phyloP scores from a whole-genome alignment of 192 early-diverging fungal species.

The Funneliformis geosporum region DNA sequence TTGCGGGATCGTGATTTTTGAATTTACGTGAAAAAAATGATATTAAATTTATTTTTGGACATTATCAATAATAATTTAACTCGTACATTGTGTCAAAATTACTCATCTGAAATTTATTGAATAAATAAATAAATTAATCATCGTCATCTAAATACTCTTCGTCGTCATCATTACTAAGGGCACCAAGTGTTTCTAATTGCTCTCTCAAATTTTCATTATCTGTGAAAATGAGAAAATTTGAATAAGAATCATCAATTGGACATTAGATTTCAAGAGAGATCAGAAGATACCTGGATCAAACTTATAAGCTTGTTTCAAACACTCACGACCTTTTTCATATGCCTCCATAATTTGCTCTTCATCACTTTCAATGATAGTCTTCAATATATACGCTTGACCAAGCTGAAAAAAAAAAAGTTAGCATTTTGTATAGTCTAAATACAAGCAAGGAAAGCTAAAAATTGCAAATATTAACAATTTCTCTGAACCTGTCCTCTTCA shows the following conservation, averaged over 20 bases:
- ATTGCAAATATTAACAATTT: not conserved
- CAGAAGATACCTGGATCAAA: slow-evolving; percentile 43
- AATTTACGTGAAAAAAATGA: too few species aligned
- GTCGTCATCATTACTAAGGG: not conserved
- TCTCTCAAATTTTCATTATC: slow-evolving; percentile 3
- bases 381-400: slow-evolving; percentile 47
- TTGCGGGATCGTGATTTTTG: too few species aligned
- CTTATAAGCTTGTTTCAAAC: slow-evolving; percentile 46
- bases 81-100: not conserved
- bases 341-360: slow-evolving; percentile 55
- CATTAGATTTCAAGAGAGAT: not conserved
- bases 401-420: slow-evolving; percentile 31
- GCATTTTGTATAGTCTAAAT: not conserved
- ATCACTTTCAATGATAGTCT: slow-evolving; percentile 44
- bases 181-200: not conserved
- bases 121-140: not conserved
- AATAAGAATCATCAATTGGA: not conserved
- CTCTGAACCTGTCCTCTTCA: not conserved
- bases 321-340: slow-evolving; percentile 50
- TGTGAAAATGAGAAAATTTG: not conserved
- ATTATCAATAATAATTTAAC: not conserved
- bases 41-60: too few species aligned
- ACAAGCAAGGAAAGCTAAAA: not conserved
- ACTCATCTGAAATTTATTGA: not conserved
- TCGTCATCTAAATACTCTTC: not conserved